Evolutionary conservation across 768 basidiomycete species (phyloP).

Genomic region (Phlebiopsis flavidoalba): DNA sequence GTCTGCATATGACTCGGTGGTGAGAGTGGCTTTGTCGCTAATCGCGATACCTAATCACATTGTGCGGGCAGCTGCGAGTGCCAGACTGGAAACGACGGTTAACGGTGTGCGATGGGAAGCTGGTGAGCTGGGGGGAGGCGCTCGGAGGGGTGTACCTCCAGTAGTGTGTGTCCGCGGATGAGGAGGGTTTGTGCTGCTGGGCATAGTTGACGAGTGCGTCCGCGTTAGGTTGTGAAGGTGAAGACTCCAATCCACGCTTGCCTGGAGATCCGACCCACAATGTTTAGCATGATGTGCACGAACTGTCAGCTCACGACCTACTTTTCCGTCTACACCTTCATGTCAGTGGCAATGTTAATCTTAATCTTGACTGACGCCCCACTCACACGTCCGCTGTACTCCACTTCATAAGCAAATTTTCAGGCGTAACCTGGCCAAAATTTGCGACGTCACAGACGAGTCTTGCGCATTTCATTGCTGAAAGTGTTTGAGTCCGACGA

Average conservation of each 20-base stretch:
- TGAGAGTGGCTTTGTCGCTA: slow-evolving; percentile 21
- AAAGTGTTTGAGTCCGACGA: slow-evolving; percentile 24
- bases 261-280: slow-evolving; percentile 2
- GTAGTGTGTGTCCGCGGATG: slow-evolving; percentile 27
- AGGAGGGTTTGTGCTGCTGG: slow-evolving; percentile 21
- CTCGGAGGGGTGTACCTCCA: slow-evolving; percentile 15
- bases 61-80: slow-evolving; percentile 28
- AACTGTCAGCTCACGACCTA: neutral
- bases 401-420: slow-evolving; percentile 32
- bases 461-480: slow-evolving; percentile 20
- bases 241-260: slow-evolving; percentile 22
- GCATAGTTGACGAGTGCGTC: slow-evolving; percentile 29
- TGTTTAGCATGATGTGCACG: too few species aligned
- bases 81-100: slow-evolving; percentile 21
- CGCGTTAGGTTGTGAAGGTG: slow-evolving; percentile 23
- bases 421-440: slow-evolving; percentile 28
- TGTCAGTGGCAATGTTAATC: too few species aligned
- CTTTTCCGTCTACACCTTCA: slow-evolving; percentile 19
- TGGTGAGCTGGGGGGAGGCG: too few species aligned
- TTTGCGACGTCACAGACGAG: slow-evolving; percentile 20
- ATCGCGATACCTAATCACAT: slow-evolving; percentile 18
- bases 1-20: slow-evolving; percentile 29
- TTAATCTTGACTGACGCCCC: too few species aligned
- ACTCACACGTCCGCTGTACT: slow-evolving; percentile 21
- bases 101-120: neutral